Evolutionary conservation across 2,329 filamentous ascomycete species (phyloP), one percentile per base, ranked within the genome.

Genomic region (Verticillium albo-atrum): DNA sequence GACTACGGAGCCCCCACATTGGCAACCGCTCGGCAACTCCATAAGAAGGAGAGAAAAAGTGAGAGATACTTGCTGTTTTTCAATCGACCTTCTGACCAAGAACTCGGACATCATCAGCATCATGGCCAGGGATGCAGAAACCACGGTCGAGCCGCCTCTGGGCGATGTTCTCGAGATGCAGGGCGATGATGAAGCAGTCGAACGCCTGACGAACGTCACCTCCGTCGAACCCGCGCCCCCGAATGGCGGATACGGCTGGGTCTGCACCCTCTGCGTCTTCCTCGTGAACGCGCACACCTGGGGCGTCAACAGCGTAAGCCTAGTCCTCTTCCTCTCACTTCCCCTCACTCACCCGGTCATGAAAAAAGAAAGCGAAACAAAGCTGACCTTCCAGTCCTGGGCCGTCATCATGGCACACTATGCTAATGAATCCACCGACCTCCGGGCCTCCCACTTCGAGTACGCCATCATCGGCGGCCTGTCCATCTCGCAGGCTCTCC

Each of bases 381-480:
- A 5, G 4, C 54, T 42, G 51, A 56, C 54, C 61, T 34, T 26
- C n/a, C 57, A 72, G 65, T 76, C 79, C 2, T 87, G 73, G 66
- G 81, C 78, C 6, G 79, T 87, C 28, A 86, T 85, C 65, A 77
- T 87, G 6, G 80, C 81, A 0, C 74, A 82, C 64, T 88, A 85
- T 66, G 76, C 87, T 7, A 67, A 75, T 15, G 78, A 78, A 57
- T 70, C 79, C 37, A 75, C 75, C 56, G 86, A 82, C 62, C 76
- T 81, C 0, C 75, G 76, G 2, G 81, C 83, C 1, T 81, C 79
- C 0, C 72, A 75, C 2, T 74, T 87, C 0, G 75, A 84, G 25
- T 88, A 82, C 63, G 84, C 85, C 27, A 82, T 88, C 61, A 77
- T 88, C 20, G 85, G 86, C 26, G 82, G 81, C 0, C 75, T 88